Conservation (phyloP, 208 protist species). For the Crithidia acanthocephali region DNA sequence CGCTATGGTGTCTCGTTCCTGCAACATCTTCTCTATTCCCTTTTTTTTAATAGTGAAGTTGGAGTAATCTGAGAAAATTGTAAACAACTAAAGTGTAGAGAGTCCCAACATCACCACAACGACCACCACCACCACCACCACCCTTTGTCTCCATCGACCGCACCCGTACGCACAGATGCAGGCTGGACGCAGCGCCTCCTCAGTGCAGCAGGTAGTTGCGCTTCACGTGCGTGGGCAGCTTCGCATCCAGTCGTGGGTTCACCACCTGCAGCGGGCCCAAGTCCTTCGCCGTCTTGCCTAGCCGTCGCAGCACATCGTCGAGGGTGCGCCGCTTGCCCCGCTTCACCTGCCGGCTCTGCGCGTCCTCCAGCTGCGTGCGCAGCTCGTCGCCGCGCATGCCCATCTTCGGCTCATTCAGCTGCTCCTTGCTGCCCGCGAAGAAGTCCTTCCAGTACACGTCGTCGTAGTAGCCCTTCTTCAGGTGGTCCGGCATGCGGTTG, state of each 20-base stretch:
- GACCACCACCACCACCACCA: neutral
- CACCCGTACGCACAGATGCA: no score
- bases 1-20: no score
- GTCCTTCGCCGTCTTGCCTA: conserved; percentile 85
- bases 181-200: neutral
- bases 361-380: conserved; percentile 64
- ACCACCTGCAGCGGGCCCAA: conserved; percentile 83
- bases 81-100: conserved; percentile 21
- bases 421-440: conserved; percentile 90
- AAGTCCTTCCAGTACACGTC: conserved; percentile 95
- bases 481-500: conserved; percentile 92
- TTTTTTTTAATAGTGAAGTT: conserved; percentile 7
- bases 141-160: no score
- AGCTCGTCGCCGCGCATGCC: conserved; percentile 92
- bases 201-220: conserved; percentile 87
- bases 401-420: conserved; percentile 91
- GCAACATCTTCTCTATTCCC: no score
- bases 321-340: conserved; percentile 80
- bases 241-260: conserved; percentile 84
- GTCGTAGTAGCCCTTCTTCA: conserved; percentile 95
- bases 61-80: no score
- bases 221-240: conserved; percentile 89
- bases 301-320: conserved; percentile 80
- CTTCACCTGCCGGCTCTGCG: conserved; percentile 39
- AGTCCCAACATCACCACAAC: neutral